Conservation (phyloP, 345 rosid species). For the Rhodamnia rubescens region DNA sequence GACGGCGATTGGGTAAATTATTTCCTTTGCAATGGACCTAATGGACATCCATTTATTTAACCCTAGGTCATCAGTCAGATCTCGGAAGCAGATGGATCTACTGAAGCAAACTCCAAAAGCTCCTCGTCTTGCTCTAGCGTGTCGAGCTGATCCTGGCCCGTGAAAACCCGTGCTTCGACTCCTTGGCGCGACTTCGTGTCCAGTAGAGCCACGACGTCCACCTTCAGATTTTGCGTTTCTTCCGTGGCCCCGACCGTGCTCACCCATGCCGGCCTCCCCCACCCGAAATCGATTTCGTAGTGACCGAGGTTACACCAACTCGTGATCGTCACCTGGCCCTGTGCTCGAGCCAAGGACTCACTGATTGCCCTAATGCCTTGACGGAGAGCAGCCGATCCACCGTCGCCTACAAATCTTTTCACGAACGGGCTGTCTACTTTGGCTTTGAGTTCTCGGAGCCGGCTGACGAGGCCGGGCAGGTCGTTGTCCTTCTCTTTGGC, state of each 20-base stretch:
- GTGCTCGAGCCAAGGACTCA: too few species aligned
- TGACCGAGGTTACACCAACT: slow-evolving; percentile 1
- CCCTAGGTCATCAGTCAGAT: neutral
- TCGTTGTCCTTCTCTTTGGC: too few species aligned
- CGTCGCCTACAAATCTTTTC: too few species aligned
- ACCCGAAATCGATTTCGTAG: slow-evolving; percentile 9
- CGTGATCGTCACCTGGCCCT: neutral
- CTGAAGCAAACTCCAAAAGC: neutral
- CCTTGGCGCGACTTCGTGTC: neutral
- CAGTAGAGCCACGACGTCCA: neutral
- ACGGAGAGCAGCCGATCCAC: too few species aligned
- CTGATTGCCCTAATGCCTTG: too few species aligned
- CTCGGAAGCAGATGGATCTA: neutral
- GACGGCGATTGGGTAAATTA: neutral
- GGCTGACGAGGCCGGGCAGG: neutral
- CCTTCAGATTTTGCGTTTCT: neutral
- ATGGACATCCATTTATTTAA: too few species aligned
- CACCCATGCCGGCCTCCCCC: slow-evolving; percentile 12
- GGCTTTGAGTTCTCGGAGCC: neutral
- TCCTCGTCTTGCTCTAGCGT: neutral
- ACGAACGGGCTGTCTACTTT: too few species aligned
- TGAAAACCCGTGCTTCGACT: neutral
- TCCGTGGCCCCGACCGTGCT: neutral
- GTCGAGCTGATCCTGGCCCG: neutral
- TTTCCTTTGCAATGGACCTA: too few species aligned